Conservation (phyloP, 306 rosid species). For the Phaseolus lunatus region DNA sequence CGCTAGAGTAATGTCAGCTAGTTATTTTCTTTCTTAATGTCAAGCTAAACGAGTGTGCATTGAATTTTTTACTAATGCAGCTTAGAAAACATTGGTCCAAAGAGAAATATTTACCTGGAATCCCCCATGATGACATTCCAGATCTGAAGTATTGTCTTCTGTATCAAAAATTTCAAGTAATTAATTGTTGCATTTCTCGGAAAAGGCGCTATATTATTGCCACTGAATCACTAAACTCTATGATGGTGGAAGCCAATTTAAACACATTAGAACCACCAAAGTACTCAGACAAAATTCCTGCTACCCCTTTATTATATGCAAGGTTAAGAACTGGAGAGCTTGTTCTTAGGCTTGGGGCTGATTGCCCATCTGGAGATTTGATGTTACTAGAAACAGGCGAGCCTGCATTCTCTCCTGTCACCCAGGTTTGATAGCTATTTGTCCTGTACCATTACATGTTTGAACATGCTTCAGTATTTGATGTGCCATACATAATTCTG, state of each 20-base stretch:
- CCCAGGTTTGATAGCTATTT: conserved; percentile 74
- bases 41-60: conserved; percentile 28
- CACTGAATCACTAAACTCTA: conserved; percentile 68
- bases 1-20: conserved; percentile 10
- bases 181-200: conserved; percentile 91
- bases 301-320: conserved; percentile 68
- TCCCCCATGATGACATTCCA: conserved; percentile 84
- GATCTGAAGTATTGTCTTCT: conserved; percentile 88
- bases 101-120: conserved; percentile 71
- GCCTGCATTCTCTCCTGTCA: conserved; percentile 82
- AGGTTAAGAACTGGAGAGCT: conserved; percentile 73
- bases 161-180: conserved; percentile 85
- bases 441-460: conserved; percentile 10
- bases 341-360: conserved; percentile 89
- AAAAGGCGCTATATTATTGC: conserved; percentile 76
- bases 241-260: conserved; percentile 65
- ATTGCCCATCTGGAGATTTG: conserved; percentile 60
- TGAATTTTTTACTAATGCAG: conserved; percentile 56
- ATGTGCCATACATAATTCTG: conserved; percentile 28
- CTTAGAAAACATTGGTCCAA: conserved; percentile 83
- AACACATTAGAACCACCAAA: conserved; percentile 49
- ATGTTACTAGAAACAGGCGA: conserved; percentile 92
- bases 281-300: conserved; percentile 44
- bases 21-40: conserved; percentile 36
- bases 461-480: conserved; percentile 43